Base-by-base conservation (phyloP, 2,329 filamentous ascomycete species). In the Elsinoe arachidis region DNA sequence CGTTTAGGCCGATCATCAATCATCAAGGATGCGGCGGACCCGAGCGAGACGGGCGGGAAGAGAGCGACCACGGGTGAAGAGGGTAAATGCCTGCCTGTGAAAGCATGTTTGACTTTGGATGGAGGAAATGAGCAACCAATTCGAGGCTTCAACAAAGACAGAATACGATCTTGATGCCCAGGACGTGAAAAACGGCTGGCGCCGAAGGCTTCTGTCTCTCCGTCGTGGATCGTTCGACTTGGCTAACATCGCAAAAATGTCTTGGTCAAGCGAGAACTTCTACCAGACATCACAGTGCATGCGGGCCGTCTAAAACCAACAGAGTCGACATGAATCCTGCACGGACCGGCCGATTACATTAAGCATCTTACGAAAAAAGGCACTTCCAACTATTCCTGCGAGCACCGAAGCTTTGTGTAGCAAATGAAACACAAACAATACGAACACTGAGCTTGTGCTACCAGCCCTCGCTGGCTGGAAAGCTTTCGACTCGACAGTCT, bases 211-310 rank as follows among this genome's bases (percentile, higher is more conserved):
- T 46, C 41, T 46, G 9, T 17, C 9, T 12, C 19, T 26, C 41
- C 41, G 41, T 46, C 41, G 41, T 46, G 41, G 41, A 46, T 46
- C 41, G 41, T 30, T 12, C 41, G 41, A 46, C 41, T 46, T 46
- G 41, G 41, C 17, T 44, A 26, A 44, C 41, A 44, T 44, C 41
- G 4, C 12, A 23, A 23, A 44, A 14, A 23, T 44, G 17, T 17
- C 41, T 44, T 44, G 41, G 41, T 44, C 23, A 26, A 26, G 23
- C 23, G 23, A 26, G 23, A 26, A 26, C 23, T n/a, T n/a, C n/a
- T n/a, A n/a, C n/a, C n/a, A n/a, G n/a, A n/a, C n/a, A n/a, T n/a
- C n/a, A n/a, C n/a, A n/a, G n/a, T n/a, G n/a, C n/a, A n/a, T n/a
- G n/a, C n/a, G n/a, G n/a, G n/a, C n/a, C n/a, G n/a, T n/a, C n/a